Conservation (phyloP, 192 early-diverging fungal species). For the Entomortierella chlamydospora region DNA sequence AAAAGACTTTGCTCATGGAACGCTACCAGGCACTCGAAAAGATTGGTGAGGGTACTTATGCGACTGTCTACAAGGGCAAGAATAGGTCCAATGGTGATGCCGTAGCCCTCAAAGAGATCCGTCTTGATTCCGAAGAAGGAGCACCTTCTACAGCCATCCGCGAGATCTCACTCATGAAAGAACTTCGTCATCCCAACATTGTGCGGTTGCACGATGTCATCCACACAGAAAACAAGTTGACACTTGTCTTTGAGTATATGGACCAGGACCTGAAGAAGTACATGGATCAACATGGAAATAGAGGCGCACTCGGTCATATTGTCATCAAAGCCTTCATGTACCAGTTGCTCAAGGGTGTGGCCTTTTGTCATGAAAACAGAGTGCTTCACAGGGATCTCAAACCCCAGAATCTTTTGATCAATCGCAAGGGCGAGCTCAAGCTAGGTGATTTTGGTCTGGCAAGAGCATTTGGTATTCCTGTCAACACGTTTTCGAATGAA, state of each 20-base stretch:
- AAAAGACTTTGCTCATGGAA: constrained; percentile 16
- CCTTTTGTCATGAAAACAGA: constrained; percentile 87
- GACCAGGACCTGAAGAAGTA: constrained; percentile 89
- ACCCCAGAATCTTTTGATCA: constrained; percentile 89
- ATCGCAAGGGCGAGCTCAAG: constrained; percentile 82
- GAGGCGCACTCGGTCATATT: constrained; percentile 70
- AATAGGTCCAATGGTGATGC: constrained; percentile 81
- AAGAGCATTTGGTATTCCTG: constrained; percentile 85
- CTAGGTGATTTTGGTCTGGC: constrained; percentile 89
- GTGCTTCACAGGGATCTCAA: constrained; percentile 89
- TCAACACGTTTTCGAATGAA: constrained; percentile 97
- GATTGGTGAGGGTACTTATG: constrained; percentile 98
- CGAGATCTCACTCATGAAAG: constrained; percentile 98
- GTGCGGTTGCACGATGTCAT: constrained; percentile 86
- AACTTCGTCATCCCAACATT: constrained; percentile 93
- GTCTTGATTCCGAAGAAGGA: constrained; percentile 90
- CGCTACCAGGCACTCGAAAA: constrained; percentile 87
- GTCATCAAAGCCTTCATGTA: constrained; percentile 86
- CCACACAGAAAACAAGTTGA: constrained; percentile 87
- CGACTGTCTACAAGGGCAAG: constrained; percentile 88
- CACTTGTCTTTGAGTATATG: constrained; percentile 91
- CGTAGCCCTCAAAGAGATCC: constrained; percentile 97
- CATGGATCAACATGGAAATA: constrained; percentile 80
- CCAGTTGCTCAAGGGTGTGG: constrained; percentile 84
- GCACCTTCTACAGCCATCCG: constrained; percentile 98